Evolutionary conservation across 140 eudicot species (phyloP).

Genomic region (Anethum foeniculum): DNA sequence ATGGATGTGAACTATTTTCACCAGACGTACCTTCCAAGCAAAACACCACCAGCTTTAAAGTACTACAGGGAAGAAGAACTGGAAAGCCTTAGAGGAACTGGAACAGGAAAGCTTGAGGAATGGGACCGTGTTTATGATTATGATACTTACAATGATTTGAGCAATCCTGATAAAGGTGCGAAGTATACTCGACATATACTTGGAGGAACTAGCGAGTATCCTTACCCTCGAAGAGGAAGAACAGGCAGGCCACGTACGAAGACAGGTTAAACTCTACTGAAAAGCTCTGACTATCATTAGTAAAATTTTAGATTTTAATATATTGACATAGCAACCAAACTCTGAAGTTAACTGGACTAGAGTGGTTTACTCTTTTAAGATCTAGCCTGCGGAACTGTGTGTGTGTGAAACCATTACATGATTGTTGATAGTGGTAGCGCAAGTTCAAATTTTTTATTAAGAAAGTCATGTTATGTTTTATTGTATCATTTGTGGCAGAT

Average conservation of each 20-base stretch:
- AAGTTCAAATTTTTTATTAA: not conserved
- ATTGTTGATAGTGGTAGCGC: not conserved
- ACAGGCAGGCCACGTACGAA: constrained; percentile 32
- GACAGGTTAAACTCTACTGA: constrained; percentile 17
- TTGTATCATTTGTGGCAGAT: constrained; percentile 12
- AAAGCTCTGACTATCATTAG: not conserved
- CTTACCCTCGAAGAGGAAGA: constrained; percentile 42
- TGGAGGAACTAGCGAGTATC: constrained; percentile 28
- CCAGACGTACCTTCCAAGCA: constrained; percentile 12
- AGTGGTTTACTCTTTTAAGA: not conserved
- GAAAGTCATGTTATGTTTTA: not conserved
- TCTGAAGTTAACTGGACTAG: not conserved
- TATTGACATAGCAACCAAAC: not conserved
- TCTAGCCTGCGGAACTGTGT: not conserved
- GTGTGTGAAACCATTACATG: not conserved
- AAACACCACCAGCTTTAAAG: constrained; percentile 1
- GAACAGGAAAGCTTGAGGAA: constrained; percentile 27
- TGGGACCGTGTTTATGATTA: constrained; percentile 45
- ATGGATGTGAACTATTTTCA: not conserved
- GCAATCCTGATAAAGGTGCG: constrained; percentile 29
- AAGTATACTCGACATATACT: constrained; percentile 25
- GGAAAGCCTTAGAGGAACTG: constrained; percentile 37
- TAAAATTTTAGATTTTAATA: not conserved
- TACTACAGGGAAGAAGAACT: constrained; percentile 30
- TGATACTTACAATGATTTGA: constrained; percentile 35